phyloP scores from a whole-genome alignment of 23 red algal species.

The Gracilaria vermiculophylla region DNA sequence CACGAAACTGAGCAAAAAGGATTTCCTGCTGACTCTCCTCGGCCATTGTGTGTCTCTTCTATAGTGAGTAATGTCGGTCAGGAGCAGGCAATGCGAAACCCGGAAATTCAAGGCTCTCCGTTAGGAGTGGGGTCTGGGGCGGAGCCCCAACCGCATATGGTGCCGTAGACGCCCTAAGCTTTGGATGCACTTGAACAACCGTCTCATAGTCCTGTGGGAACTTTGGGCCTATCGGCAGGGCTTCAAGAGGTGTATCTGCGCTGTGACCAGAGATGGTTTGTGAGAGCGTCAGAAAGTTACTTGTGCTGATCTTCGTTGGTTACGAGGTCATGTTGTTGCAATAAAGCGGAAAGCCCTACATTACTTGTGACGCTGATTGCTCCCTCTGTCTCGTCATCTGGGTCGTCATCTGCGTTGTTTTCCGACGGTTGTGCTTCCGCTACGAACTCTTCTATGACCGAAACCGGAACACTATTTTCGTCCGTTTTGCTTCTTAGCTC shows the following conservation, averaged over 20 bases:
- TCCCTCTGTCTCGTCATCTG: no score
- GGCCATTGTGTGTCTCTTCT: not conserved
- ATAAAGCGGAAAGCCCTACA: not conserved
- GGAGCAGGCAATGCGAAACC: not conserved
- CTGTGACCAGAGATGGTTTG: not conserved
- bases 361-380: no score
- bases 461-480: not conserved
- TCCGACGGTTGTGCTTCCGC: not conserved
- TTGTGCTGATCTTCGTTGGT: not conserved
- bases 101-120: not conserved
- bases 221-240: not conserved
- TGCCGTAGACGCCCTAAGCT: no score
- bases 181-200: no score
- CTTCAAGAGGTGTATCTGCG: not conserved
- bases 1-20: no score
- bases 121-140: not conserved
- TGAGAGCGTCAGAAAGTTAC: not conserved
- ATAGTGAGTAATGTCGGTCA: not conserved
- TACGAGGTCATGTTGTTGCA: not conserved
- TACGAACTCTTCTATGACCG: not conserved
- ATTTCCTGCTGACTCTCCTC: not conserved
- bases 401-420: no score
- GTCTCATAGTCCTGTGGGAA: no score
- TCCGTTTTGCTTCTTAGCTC: not conserved
- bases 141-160: not conserved